phyloP scores from a whole-genome alignment of 108 stramenopile species.

The Skeletonema marinoi region DNA sequence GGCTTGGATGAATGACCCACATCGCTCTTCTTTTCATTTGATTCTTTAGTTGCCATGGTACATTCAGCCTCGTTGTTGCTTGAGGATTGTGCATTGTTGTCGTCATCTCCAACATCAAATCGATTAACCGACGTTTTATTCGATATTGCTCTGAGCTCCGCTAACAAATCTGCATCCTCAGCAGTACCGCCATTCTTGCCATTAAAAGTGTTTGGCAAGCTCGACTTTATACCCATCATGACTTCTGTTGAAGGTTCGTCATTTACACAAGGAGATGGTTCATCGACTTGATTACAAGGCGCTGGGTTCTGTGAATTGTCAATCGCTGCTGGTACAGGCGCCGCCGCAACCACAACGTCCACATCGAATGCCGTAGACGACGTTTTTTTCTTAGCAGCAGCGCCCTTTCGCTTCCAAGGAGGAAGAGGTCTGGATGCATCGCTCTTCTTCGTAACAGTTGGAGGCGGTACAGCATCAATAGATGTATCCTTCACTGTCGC shows the following conservation, averaged over 20 bases:
- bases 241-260: conserved; percentile 12
- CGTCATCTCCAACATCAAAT: conserved; percentile 13
- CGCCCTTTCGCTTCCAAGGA: conserved; percentile 24
- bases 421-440: not conserved
- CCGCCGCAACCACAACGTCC: conserved; percentile 17
- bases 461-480: not conserved
- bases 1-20: not conserved
- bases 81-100: not conserved
- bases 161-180: conserved; percentile 60
- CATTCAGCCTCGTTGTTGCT: not conserved
- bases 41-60: no score
- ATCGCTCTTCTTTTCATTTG: not conserved
- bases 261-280: conserved; percentile 48
- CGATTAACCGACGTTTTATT: conserved; percentile 27
- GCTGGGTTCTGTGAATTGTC: not conserved
- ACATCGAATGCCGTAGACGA: not conserved
- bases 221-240: conserved; percentile 38
- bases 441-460: not conserved
- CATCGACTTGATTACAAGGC: conserved; percentile 21
- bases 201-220: conserved; percentile 48
- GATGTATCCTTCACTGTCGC: not conserved
- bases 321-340: not conserved
- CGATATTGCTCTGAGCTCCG: conserved; percentile 60
- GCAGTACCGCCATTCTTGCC: conserved; percentile 85
- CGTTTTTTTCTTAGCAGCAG: not conserved